Evolutionary conservation across 2,329 filamentous ascomycete genomes (phyloP).

Genomic region (Ustulina deusta): DNA sequence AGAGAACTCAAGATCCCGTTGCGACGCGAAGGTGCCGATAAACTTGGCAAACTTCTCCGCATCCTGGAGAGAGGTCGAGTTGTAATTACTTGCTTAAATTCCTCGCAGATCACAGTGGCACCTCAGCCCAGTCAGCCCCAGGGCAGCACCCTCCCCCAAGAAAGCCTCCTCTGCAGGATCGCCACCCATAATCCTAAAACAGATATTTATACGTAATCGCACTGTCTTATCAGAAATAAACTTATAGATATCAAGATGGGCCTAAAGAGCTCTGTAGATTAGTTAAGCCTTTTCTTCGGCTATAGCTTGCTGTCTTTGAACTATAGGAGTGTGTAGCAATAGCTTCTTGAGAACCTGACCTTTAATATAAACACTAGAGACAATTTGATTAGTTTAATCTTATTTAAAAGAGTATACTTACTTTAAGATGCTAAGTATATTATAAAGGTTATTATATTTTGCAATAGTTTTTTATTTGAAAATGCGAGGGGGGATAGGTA

Average conservation of each 20-base stretch:
- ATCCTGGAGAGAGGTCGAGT: slow-evolving; percentile 77
- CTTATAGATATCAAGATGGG: slow-evolving; percentile 76
- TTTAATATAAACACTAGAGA: slow-evolving; percentile 80
- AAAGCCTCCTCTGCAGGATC: slow-evolving; percentile 83
- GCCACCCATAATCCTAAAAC: slow-evolving; percentile 79
- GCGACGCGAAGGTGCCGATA: slow-evolving; percentile 4
- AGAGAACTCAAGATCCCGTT: too few species aligned
- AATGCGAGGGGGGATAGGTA: too few species aligned
- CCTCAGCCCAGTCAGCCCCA: slow-evolving; percentile 82
- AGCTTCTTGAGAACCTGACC: slow-evolving; percentile 86
- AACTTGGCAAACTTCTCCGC: slow-evolving; percentile 76
- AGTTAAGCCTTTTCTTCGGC: slow-evolving; percentile 79
- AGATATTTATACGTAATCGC: slow-evolving; percentile 94
- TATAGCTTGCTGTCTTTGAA: slow-evolving; percentile 80
- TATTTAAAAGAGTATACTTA: slow-evolving; percentile 46
- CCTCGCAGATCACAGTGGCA: slow-evolving; percentile 89
- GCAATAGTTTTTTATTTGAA: too few species aligned
- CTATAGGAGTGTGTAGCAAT: slow-evolving; percentile 75
- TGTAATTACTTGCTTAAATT: slow-evolving; percentile 86
- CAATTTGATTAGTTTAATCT: not conserved
- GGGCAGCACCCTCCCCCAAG: slow-evolving; percentile 75
- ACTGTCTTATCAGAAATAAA: slow-evolving; percentile 80
- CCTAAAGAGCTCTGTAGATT: slow-evolving; percentile 83
- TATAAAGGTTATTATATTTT: too few species aligned
- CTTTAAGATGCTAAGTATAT: slow-evolving; percentile 92